Evolutionary conservation across 176 grass and related monocot genomes (phyloP), one percentile per base, ranked within the genome.

Genomic region (Aegilops longissima): DNA sequence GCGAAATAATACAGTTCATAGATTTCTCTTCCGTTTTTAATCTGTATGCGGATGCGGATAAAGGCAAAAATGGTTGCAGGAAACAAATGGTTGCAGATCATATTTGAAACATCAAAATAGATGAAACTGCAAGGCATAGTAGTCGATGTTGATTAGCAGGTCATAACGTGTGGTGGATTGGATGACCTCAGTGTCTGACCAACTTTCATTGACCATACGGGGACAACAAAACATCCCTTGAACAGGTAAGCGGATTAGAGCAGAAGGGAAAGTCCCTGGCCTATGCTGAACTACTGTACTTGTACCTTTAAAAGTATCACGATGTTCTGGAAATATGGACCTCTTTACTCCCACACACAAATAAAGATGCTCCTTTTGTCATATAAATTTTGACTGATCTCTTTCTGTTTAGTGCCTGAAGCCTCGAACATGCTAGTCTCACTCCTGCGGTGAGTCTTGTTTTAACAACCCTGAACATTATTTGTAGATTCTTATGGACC

Each of bases 211-310:
- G 96, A 40, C 96, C 96, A 0, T 94, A 95, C 68, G 96, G 96
- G 82, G 95, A 88, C 73, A 98, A 88, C 73, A 92, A 86, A 94
- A 91, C 91, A 14, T 94, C 93, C 36, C 93, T 98, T 86, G 90
- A 93, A 86, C 93, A 98, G 87, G 87, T 95, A 95, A 91, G 69
- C 81, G 96, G 78, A 92, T 98, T 52, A 94, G 93, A 87, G 93
- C 88, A 91, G 96, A 93, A 91, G 96, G 93, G 90, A 80, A 59
- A 68, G 61, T 93, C 66, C 25, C 25, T 27, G 25, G 25, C 25
- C 25, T 27, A 27, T 27, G 25, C 25, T 27, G 25, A 27, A 27
- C 66, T 61, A 84, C 11, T 35, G 10, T 34, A 29, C 61, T 70
- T 59, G 21, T 54, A 74, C 18, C n/a, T 77, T 82, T 68, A 58